Base-by-base conservation (phyloP, 352 stramenopile species). In the Thraustochytrium striatum region DNA sequence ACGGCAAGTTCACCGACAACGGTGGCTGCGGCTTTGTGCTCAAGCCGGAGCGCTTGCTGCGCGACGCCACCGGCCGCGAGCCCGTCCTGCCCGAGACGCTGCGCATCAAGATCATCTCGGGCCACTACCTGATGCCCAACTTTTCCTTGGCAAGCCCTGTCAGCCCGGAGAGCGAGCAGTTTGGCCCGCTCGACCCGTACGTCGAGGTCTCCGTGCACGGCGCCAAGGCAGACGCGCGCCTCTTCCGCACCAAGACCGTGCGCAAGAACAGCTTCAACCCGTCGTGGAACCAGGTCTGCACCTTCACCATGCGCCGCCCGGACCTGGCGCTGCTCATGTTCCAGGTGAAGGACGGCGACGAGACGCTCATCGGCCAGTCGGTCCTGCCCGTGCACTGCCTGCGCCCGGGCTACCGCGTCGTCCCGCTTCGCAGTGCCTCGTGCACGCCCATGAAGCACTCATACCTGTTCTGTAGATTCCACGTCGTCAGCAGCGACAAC, bases 1-100 rank as follows among this genome's bases (percentile, higher is more conserved):
- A 92, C 84, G 91, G 90, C 50, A 85, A 89, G 9, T 96, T 95
- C 81, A 62, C 85, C 30, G 86, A 94, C 81, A 96, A 95, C 85
- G 90, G 89, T 32, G 84, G 83, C 47, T 88, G 85, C 52, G 91
- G 91, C 2, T 96, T 95, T 84, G 86, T 96, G 8, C 73, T 93
- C 16, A 95, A 95, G 82, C 89, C 90, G 5, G 69, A 82, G 3
- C 85, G 68, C n/a, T 55, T 61, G 39, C 50, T 82, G 1, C 16
- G 35, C 7, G 47, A 61, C 5, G 61, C 19, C 21, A 43, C 39
- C 13, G 41, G n/a, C 25, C 19, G 25, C 9, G 21, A 59, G 2
- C 28, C 30, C 1, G 72, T 93, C 39, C 35, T 82, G 7, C 41
- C 61, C 13, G 13, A 47, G 1, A 52, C 59, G 5, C 25, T 84